Evolutionary conservation across 768 basidiomycete genomes (phyloP).

Genomic region (Sporobolomyces roseus): DNA sequence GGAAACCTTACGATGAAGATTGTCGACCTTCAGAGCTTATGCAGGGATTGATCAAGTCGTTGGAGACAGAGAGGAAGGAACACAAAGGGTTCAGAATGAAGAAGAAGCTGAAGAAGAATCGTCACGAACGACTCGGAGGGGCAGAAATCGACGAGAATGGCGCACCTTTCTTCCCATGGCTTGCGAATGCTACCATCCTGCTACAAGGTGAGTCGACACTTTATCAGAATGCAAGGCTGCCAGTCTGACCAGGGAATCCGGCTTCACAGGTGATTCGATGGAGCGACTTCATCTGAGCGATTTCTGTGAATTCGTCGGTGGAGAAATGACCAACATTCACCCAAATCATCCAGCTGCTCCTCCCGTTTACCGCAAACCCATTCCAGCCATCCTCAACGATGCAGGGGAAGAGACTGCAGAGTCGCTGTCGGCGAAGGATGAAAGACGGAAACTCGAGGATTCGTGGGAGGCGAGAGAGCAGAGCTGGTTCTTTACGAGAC

Average conservation of each 20-base stretch:
- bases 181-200: slow-evolving; percentile 34
- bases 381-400: slow-evolving; percentile 21
- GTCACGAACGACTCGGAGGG: background rate
- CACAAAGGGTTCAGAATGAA: slow-evolving; percentile 9
- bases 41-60: slow-evolving; percentile 18
- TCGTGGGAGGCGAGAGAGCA: slow-evolving; percentile 31
- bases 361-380: slow-evolving; percentile 30
- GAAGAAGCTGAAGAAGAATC: slow-evolving; percentile 7
- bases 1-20: slow-evolving; percentile 37
- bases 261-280: slow-evolving; percentile 38
- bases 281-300: slow-evolving; percentile 36
- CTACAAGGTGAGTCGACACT: slow-evolving; percentile 23
- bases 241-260: too few relatives aligned
- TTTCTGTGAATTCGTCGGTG: slow-evolving; percentile 39
- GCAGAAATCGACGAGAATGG: slow-evolving; percentile 3
- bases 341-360: slow-evolving; percentile 35
- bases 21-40: slow-evolving; percentile 34
- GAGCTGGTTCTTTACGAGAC: slow-evolving; percentile 34
- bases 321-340: slow-evolving; percentile 25
- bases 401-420: slow-evolving; percentile 26
- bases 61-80: background rate
- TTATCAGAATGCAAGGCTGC: too few relatives aligned
- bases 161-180: slow-evolving; percentile 21
- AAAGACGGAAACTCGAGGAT: slow-evolving; percentile 15
- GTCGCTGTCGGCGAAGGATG: slow-evolving; percentile 18